Evolutionary conservation across 441 rosid species (phyloP), one percentile per base, ranked within the genome.

Genomic region (Gossypium lobatum): DNA sequence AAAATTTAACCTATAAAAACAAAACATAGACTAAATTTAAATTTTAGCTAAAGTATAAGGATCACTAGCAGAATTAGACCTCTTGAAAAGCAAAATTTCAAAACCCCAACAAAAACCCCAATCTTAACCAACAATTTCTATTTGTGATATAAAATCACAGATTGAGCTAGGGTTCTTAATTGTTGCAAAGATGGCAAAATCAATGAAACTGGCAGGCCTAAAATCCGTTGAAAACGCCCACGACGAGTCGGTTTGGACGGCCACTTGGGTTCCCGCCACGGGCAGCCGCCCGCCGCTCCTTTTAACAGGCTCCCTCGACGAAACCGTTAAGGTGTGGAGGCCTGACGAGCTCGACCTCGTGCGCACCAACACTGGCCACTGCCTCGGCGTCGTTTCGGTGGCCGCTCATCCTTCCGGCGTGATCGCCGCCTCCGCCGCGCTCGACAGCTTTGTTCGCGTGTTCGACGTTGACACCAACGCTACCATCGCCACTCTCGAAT

Each of bases 361-460:
- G 59, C 83, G 93, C 57, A 89, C 95, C 62, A 95, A 93, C 85
- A 80, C 96, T 3, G 97, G 98, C 45, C 98, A 95, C 88, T 88
- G 85, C 77, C 85, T 95, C 64, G 97, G 98, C 72, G 99, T 95
- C 70, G 96, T 95, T 52, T 85, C 95, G 64, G 93, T 93, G 39
- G 97, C 97, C 6, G 97, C 97, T 2, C 98, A 95, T 73, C 98
- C 98, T 17, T 93, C 98, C 10, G 98, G 99, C 14, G 76, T 90
- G 34, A 90, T 95, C 42, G 98, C 93, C 10, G 97, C 98, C 0
- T 92, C 98, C 9, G 90, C 99, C 14, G 91, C 94, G 1, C 88
- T 93, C 11, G 95, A 93, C 74, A 87, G 99, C 88, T 90, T 93
- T 73, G 90, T 95, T 8, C 86, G 98, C 23, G 97, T 93, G 39